Base-by-base conservation (phyloP, 257 asterid genomes). In the Gynochthodes officinalis region DNA sequence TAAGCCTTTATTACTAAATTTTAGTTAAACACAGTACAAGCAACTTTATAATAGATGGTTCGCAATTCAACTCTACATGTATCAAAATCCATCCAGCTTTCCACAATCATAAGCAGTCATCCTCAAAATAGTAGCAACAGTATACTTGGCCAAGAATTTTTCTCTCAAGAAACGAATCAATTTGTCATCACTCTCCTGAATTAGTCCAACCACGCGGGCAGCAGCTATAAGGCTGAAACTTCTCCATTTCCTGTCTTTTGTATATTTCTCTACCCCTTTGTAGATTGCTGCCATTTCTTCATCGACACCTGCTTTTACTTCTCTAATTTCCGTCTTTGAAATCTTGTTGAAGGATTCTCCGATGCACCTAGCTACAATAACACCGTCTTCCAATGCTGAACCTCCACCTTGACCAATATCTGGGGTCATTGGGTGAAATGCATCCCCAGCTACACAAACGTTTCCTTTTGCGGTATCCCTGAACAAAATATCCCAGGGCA, bases 31-130 rank as follows among this genome's bases (percentile, higher is more conserved):
- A n/a, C n/a, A n/a, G n/a, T n/a, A n/a, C n/a, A n/a, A n/a, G n/a
- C n/a, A n/a, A n/a, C n/a, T n/a, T n/a, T 18, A 28, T 27, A 7
- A 10, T 37, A 57, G 63, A 59, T 14, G 23, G n/a, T 53, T 23
- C 4, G 8, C 59, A 53, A 9, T 53, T 53, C 4, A 53, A 53
- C 59, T 58, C 64, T 3, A 2, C 30, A 58, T 0, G 30, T 5
- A 35, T 39, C 68, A 63, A 10, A 63, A 37, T 13, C 30, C 68
- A 63, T 37, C 68, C 37, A 63, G 68, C 19, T 63, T 39, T 39
- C 69, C 69, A 64, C 69, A 64, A 40, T 64, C 69, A 64, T 8
- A 64, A 33, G n/a, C 35, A 40, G 69, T 10, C 69, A 64, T 64
- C 39, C 52, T 40, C 19, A 64, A 0, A 32, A 39, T 39, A 39